Percentiles rank a stretch among this genome's conserved stretches.
Evolutionary conservation across 108 stramenopile species (phyloP).

Genomic region (Cylindrotheca fusiformis): DNA sequence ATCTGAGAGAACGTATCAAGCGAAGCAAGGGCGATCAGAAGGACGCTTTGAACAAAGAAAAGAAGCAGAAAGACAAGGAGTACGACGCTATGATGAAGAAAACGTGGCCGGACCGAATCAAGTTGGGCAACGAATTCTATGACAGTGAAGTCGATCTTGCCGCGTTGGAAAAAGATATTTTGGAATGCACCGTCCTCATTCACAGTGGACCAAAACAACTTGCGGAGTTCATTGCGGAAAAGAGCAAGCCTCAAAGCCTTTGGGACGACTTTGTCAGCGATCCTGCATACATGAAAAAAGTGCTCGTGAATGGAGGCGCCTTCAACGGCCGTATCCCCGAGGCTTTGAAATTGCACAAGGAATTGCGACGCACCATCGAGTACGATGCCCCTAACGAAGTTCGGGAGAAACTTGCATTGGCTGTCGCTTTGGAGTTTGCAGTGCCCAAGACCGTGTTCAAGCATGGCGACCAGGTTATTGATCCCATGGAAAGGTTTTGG

Average conservation of each 20-base stretch:
- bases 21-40: neutral
- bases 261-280: slow-evolving; percentile 16
- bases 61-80: neutral
- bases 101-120: neutral
- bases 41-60: slow-evolving; percentile 3
- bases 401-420: slow-evolving; percentile 16
- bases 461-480: slow-evolving; percentile 17
- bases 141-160: neutral
- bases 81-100: neutral
- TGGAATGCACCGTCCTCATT: slow-evolving; percentile 28
- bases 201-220: slow-evolving; percentile 21
- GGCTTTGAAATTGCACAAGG: slow-evolving; percentile 19
- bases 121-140: neutral
- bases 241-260: neutral
- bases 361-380: neutral
- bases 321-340: slow-evolving; percentile 21
- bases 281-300: slow-evolving; percentile 12
- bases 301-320: slow-evolving; percentile 25
- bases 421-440: slow-evolving; percentile 23
- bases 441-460: slow-evolving; percentile 25
- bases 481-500: slow-evolving; percentile 46
- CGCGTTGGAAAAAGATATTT: slow-evolving; percentile 1
- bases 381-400: neutral
- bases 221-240: slow-evolving; percentile 17
- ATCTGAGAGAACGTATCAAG: neutral